A percentile compares a stretch with the other conserved stretches of the same genome.
Conservation (phyloP, 2,329 filamentous ascomycete genomes). For the Aphanocladium album region DNA sequence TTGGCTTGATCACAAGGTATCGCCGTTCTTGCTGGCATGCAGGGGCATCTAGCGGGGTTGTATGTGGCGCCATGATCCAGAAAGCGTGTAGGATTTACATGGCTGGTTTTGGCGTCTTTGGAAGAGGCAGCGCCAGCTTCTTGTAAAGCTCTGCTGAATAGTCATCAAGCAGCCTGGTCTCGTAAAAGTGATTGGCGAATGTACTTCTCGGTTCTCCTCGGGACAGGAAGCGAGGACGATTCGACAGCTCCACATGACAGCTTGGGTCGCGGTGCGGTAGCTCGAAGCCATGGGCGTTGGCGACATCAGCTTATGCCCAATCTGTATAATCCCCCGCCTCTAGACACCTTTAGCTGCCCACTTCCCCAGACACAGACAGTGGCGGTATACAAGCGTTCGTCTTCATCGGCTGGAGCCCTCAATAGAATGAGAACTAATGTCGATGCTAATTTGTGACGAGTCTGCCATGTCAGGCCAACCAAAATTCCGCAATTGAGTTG, state of each 20-base stretch:
- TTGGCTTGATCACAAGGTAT: neutral
- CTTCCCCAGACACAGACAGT: slow-evolving; percentile 5
- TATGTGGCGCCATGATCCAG: neutral
- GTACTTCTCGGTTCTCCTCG: neutral
- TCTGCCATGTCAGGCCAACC: neutral
- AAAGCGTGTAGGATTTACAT: neutral
- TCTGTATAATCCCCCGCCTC: slow-evolving; percentile 3
- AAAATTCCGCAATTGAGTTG: neutral
- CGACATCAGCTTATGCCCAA: slow-evolving; percentile 1
- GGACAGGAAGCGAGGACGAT: neutral
- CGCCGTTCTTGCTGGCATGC: neutral
- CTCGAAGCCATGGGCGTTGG: neutral
- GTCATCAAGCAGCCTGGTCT: neutral
- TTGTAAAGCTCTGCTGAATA: neutral
- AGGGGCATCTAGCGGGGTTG: neutral
- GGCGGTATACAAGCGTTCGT: neutral
- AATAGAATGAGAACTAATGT: neutral
- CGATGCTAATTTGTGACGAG: too few species aligned
- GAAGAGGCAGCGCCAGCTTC: neutral
- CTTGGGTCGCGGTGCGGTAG: neutral
- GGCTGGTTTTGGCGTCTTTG: neutral
- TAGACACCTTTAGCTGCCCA: neutral
- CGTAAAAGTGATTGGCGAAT: neutral
- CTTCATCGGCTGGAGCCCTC: neutral
- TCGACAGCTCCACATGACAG: neutral